Evolutionary conservation across 23 red algal genomes (phyloP).

Genomic region (Gracilariopsis chorda): DNA sequence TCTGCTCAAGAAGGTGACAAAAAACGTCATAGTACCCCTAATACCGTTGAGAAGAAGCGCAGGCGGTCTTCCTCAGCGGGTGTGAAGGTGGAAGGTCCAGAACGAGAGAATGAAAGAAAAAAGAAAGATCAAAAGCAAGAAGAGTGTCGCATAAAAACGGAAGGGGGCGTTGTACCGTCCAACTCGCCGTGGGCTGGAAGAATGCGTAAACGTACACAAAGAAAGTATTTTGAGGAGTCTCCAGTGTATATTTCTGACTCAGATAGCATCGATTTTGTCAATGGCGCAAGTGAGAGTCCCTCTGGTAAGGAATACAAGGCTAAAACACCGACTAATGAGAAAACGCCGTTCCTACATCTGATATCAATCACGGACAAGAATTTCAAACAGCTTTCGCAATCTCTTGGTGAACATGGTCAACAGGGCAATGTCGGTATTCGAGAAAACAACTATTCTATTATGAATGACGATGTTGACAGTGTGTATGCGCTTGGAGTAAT

Average conservation of each 20-base stretch:
- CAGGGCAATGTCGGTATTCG: not conserved
- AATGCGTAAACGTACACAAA: not conserved
- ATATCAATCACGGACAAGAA: not conserved
- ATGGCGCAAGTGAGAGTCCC: not conserved
- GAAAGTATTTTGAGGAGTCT: not conserved
- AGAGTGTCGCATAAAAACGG: too few species aligned
- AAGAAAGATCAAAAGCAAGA: too few species aligned
- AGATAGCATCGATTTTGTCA: not conserved
- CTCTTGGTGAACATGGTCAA: not conserved
- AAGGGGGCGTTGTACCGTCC: too few species aligned
- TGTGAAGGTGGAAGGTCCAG: too few species aligned
- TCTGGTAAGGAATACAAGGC: not conserved
- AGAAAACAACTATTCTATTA: not conserved
- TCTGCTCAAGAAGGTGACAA: too few species aligned
- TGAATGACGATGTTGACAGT: conserved; percentile 4
- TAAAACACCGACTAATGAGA: not conserved
- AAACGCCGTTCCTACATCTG: not conserved
- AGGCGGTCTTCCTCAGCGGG: too few species aligned
- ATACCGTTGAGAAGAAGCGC: too few species aligned
- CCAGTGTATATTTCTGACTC: not conserved
- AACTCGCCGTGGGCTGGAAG: not conserved
- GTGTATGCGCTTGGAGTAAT: conserved; percentile 2
- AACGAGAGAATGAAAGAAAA: too few species aligned
- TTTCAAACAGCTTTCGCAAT: not conserved
- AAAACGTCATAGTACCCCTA: too few species aligned